A percentile compares a stretch with the other conserved stretches of the same genome.
phyloP scores from a whole-genome alignment of 495 filamentous ascomycete species.

The Thermothielavioides terrestris region DNA sequence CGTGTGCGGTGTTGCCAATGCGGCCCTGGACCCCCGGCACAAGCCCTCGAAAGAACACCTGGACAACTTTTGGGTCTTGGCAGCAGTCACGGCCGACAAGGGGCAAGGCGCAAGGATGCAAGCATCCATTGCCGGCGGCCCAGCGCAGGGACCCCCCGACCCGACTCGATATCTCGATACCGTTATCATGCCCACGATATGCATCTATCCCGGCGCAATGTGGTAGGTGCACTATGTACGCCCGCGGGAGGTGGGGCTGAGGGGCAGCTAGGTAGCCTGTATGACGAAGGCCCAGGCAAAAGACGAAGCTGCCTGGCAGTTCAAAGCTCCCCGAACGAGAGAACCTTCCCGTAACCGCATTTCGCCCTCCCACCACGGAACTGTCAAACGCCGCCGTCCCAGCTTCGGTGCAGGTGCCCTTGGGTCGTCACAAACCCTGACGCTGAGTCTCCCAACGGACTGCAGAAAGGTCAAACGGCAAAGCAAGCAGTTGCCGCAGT shows the following conservation, averaged over 20 bases:
- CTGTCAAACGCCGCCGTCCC: no score
- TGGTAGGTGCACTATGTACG: not conserved
- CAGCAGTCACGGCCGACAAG: constrained; percentile 3
- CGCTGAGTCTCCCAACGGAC: no score
- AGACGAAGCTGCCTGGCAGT: no score
- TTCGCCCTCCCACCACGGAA: no score
- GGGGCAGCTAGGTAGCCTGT: constrained; percentile 12
- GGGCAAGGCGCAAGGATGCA: not conserved
- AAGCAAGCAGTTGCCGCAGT: not conserved
- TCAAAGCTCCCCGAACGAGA: not conserved
- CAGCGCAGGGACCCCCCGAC: no score
- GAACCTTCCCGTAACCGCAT: no score
- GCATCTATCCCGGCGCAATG: not conserved
- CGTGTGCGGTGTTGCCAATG: not conserved
- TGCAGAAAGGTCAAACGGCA: no score
- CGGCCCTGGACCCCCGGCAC: constrained; percentile 6
- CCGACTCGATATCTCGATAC: not conserved
- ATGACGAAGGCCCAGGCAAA: constrained; percentile 24
- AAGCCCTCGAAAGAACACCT: constrained; percentile 30
- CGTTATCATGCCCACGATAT: constrained; percentile 4
- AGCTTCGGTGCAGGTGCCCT: no score
- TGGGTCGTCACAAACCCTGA: no score
- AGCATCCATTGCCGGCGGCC: no score
- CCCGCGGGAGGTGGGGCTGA: constrained; percentile 11
- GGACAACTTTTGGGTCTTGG: constrained; percentile 24